Evolutionary conservation across 257 asterid genomes (phyloP).

Genomic region (Anisodus acutangulus): DNA sequence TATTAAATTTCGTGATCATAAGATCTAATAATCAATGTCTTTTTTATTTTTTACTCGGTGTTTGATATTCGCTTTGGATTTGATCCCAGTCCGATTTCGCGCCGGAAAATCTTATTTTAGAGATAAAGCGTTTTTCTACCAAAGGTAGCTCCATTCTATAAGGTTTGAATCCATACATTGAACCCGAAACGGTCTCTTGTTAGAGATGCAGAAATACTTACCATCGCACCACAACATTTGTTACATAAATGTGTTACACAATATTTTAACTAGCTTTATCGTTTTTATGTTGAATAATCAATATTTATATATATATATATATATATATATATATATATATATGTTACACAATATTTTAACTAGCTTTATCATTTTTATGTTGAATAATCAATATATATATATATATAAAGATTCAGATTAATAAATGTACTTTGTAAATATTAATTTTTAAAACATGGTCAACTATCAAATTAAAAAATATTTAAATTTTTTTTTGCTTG

Average conservation of each 20-base stretch:
- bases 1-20: no score
- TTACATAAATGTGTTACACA: not conserved
- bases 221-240: not conserved
- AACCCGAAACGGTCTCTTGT: no score
- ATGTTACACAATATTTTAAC: not conserved
- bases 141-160: not conserved
- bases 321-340: no score
- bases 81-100: not conserved
- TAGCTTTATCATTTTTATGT: not conserved
- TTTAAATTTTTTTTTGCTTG: not conserved
- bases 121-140: not conserved
- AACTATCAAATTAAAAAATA: not conserved
- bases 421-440: not conserved
- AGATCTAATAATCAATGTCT: no score
- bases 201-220: not conserved
- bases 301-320: not conserved
- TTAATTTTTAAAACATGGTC: not conserved
- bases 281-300: not conserved
- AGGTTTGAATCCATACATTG: not conserved
- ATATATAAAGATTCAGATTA: not conserved
- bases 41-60: no score
- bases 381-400: not conserved
- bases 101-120: not conserved
- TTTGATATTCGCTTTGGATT: not conserved
- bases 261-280: not conserved